These are phyloP conservation scores for Kodamaea nitidulidarum DNA, from an alignment of 805 yeast genomes.

Conservation along the genomic window DNA sequence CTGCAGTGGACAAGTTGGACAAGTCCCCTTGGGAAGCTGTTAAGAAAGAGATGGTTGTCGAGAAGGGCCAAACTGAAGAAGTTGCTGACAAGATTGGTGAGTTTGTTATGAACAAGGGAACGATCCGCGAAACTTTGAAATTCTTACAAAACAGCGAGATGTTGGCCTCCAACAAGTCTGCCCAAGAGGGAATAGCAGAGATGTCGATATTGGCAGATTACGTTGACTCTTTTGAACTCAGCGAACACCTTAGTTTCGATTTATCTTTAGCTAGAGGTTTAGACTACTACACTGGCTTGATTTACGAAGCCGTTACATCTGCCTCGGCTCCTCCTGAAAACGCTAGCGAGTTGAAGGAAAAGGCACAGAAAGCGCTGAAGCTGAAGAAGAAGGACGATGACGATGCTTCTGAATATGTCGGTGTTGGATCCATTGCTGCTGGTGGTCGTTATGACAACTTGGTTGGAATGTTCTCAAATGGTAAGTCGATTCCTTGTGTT, in stretches of 20 bases:
- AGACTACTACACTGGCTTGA: constrained; percentile 95
- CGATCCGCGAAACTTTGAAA: constrained; percentile 58
- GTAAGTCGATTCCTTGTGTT: constrained; percentile 93
- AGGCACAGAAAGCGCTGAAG: constrained; percentile 33
- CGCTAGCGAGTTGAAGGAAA: constrained; percentile 62
- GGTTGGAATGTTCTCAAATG: constrained; percentile 94
- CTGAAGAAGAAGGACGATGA: constrained; percentile 54
- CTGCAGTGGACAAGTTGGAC: constrained; percentile 96
- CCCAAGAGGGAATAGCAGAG: constrained; percentile 77
- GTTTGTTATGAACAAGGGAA: constrained; percentile 81
- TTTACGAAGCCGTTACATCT: constrained; percentile 92
- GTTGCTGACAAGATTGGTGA: constrained; percentile 93
- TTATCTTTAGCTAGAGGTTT: constrained; percentile 95
- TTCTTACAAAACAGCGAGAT: constrained; percentile 53
- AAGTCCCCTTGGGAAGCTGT: constrained; percentile 95
- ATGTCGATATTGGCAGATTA: constrained; percentile 72
- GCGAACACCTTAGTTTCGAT: constrained; percentile 71
- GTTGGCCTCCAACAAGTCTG: constrained; percentile 63
- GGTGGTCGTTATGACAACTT: constrained; percentile 97
- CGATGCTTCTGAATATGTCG: constrained; percentile 94
- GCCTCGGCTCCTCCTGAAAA: constrained; percentile 94
- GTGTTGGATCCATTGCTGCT: constrained; percentile 97
- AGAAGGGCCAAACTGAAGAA: constrained; percentile 84
- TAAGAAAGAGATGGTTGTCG: constrained; percentile 85
- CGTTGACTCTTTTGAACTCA: constrained; percentile 77